A percentile compares a stretch with the other conserved stretches of the same genome.
These are phyloP conservation scores for Phytopythium aichiense DNA, from an alignment of 352 stramenopile species.

Conservation along the genomic window DNA sequence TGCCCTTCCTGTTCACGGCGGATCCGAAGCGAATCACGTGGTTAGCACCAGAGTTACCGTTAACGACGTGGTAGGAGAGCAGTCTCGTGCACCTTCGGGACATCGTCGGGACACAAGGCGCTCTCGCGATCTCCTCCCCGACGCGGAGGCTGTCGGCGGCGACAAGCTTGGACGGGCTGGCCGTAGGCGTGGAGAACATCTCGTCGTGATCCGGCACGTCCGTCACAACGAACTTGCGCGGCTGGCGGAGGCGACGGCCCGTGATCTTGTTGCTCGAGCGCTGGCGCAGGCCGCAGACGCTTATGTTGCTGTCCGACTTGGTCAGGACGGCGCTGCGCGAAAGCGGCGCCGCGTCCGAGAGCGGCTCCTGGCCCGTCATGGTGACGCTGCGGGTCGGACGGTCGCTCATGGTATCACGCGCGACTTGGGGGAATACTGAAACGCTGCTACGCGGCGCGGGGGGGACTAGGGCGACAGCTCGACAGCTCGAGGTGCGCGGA, in stretches of 20 bases:
- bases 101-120: background rate
- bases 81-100: background rate
- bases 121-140: background rate
- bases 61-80: background rate
- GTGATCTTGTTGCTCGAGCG: slow-evolving; percentile 36
- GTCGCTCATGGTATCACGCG: background rate
- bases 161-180: slow-evolving; percentile 6
- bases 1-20: slow-evolving; percentile 23
- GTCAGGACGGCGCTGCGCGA: slow-evolving; percentile 6
- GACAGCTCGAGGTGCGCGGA: background rate
- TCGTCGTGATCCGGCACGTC: slow-evolving; percentile 54
- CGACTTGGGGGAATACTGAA: background rate
- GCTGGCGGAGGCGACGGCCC: slow-evolving; percentile 46
- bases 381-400: slow-evolving; percentile 8
- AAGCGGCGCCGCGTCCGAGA: background rate
- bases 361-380: slow-evolving; percentile 1
- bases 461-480: too few species aligned
- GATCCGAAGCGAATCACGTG: background rate
- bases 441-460: too few species aligned
- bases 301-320: background rate
- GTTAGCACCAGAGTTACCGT: background rate
- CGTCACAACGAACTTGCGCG: slow-evolving; percentile 68
- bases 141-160: background rate
- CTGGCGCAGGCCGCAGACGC: slow-evolving; percentile 15
- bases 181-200: slow-evolving; percentile 7